Evolutionary conservation across 1,284 basidiomycete species (phyloP).

Genomic region (Porodaedalea pini): DNA sequence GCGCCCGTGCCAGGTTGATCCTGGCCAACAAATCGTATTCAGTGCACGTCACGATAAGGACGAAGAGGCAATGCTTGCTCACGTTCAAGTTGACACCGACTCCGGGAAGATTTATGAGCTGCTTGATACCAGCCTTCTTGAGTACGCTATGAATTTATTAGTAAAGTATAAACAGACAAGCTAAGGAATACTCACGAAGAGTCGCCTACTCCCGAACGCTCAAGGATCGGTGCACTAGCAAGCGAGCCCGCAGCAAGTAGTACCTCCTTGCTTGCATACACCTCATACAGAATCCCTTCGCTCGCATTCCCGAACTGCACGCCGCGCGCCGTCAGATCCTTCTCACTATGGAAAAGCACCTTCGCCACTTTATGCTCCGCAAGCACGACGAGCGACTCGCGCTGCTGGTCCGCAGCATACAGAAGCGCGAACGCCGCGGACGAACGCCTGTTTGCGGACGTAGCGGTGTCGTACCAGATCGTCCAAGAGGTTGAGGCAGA

Average conservation of each 20-base stretch:
- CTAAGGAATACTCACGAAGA: constrained; percentile 15
- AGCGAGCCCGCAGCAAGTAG: constrained; percentile 28
- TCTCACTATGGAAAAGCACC: constrained; percentile 25
- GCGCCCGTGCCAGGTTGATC: constrained; percentile 22
- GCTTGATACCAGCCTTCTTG: constrained; percentile 21
- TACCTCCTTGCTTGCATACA: constrained; percentile 26
- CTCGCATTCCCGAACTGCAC: constrained; percentile 24
- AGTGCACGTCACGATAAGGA: neutral
- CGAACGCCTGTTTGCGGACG: constrained; percentile 28
- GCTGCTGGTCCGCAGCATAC: constrained; percentile 30
- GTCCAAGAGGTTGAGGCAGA: constrained; percentile 27
- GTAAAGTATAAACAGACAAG: neutral
- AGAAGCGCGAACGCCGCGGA: constrained; percentile 40
- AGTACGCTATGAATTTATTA: constrained; percentile 15
- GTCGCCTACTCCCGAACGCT: constrained; percentile 29
- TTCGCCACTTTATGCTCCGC: constrained; percentile 32
- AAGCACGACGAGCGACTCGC: constrained; percentile 34
- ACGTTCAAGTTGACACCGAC: constrained; percentile 28
- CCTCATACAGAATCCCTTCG: constrained; percentile 20
- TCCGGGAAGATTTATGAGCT: constrained; percentile 28
- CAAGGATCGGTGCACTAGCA: constrained; percentile 24
- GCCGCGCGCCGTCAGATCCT: constrained; percentile 24
- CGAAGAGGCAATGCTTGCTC: neutral
- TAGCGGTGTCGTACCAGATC: constrained; percentile 25
- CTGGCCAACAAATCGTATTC: constrained; percentile 2